Conservation (phyloP, 2,329 filamentous ascomycete genomes). For the Colletotrichum lupini region DNA sequence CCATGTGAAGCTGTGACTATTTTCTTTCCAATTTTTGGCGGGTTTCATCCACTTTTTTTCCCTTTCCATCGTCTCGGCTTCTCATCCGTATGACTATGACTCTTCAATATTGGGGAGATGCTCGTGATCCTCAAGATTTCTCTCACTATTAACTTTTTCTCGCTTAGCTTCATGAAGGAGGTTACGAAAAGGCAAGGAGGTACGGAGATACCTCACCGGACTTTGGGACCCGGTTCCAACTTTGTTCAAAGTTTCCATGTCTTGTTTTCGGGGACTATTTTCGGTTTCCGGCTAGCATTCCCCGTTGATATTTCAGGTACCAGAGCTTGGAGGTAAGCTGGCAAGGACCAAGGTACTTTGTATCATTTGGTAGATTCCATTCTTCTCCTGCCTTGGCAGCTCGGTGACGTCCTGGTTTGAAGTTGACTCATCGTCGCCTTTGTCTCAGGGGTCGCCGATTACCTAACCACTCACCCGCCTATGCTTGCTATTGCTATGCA, state of each 20-base stretch:
- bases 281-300: constrained; percentile 16
- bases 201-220: neutral
- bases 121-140: neutral
- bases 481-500: too few species aligned
- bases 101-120: neutral
- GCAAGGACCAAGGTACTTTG: neutral
- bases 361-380: neutral
- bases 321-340: neutral
- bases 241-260: neutral
- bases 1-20: constrained; percentile 18
- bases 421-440: constrained; percentile 25
- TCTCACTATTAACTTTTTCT: neutral
- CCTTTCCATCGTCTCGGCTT: neutral
- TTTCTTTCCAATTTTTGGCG: neutral
- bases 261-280: neutral
- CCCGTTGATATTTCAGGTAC: constrained; percentile 10
- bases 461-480: too few species aligned
- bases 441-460: neutral
- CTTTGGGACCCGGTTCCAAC: neutral
- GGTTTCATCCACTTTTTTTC: constrained; percentile 10
- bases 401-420: constrained; percentile 9
- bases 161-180: neutral
- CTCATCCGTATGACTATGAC: neutral
- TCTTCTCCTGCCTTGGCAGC: neutral
- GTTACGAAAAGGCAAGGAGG: neutral